Conservation (phyloP, 768 basidiomycete genomes). For the Leccinum broughii region DNA sequence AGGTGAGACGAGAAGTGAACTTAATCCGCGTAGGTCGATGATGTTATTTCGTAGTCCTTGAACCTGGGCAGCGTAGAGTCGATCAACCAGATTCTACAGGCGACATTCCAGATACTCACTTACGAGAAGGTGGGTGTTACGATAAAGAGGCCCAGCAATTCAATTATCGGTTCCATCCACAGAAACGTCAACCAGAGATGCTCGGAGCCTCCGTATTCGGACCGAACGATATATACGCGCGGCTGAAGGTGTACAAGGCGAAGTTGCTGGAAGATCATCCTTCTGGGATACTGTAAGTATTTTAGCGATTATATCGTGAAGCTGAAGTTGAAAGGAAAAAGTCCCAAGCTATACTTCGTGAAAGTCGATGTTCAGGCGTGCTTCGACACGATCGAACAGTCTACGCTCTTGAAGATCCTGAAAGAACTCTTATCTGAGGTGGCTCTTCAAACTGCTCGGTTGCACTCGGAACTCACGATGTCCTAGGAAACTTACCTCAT, state of each 20-base stretch:
- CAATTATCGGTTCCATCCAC: neutral
- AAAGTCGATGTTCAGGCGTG: conserved; percentile 96
- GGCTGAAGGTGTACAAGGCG: conserved; percentile 69
- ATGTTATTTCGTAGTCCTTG: conserved; percentile 29
- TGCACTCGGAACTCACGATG: neutral
- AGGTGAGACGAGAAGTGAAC: conserved; percentile 21
- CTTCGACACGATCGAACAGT: conserved; percentile 95
- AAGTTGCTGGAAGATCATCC: conserved; percentile 39
- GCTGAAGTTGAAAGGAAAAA: conserved; percentile 31
- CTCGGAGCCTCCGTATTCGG: conserved; percentile 85
- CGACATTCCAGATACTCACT: conserved; percentile 82
- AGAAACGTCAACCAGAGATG: conserved; percentile 63
- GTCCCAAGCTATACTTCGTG: conserved; percentile 90
- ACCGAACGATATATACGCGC: conserved; percentile 77
- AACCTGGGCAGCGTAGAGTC: conserved; percentile 47
- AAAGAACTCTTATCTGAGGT: conserved; percentile 74
- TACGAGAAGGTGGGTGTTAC: conserved; percentile 70
- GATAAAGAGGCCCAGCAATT: neutral
- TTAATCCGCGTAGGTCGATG: neutral
- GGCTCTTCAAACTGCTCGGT: neutral
- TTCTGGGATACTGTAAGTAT: conserved; percentile 53
- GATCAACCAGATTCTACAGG: conserved; percentile 85
- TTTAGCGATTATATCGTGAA: neutral
- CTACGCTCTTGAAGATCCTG: conserved; percentile 77
- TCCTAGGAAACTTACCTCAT: conserved; percentile 70